phyloP scores from a whole-genome alignment of 1,284 basidiomycete species.

The Blastosporella zonata region DNA sequence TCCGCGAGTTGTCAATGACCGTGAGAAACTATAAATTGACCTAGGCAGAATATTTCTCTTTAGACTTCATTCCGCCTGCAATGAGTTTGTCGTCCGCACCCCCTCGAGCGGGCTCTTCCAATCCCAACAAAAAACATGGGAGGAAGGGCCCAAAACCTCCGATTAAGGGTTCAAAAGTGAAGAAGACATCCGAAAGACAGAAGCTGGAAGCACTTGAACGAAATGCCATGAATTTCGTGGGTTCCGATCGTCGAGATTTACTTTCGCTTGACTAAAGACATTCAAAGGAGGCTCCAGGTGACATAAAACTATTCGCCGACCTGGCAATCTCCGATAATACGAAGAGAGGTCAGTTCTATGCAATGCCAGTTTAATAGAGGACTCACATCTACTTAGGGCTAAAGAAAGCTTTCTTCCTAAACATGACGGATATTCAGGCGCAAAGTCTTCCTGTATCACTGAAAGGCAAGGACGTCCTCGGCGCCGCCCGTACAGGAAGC shows the following conservation, averaged over 20 bases:
- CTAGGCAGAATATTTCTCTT: too few relatives aligned
- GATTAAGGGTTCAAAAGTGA: conserved; percentile 34
- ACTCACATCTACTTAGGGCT: conserved; percentile 49
- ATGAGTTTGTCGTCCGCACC: conserved; percentile 9
- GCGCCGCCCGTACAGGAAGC: conserved; percentile 93
- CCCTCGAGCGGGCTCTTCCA: conserved; percentile 17
- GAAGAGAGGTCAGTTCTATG: conserved; percentile 53
- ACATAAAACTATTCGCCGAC: conserved; percentile 55
- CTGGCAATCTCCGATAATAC: conserved; percentile 70
- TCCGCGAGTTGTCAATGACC: too few relatives aligned
- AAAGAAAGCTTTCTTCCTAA: conserved; percentile 80
- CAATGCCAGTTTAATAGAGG: not conserved
- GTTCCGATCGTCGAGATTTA: conserved; percentile 24
- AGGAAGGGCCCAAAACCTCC: conserved; percentile 24
- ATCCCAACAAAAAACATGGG: conserved; percentile 13
- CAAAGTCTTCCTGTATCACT: conserved; percentile 90
- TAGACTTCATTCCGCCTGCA: too few relatives aligned
- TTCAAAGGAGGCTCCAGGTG: conserved; percentile 45
- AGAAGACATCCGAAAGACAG: conserved; percentile 50
- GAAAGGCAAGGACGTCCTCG: conserved; percentile 94
- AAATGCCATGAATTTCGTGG: conserved; percentile 55
- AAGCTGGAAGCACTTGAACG: conserved; percentile 53
- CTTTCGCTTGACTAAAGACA: not conserved
- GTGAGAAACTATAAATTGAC: too few relatives aligned
- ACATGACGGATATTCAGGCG: conserved; percentile 91